Evolutionary conservation across 345 rosid species (phyloP).

Genomic region (Cochlearia excelsa): DNA sequence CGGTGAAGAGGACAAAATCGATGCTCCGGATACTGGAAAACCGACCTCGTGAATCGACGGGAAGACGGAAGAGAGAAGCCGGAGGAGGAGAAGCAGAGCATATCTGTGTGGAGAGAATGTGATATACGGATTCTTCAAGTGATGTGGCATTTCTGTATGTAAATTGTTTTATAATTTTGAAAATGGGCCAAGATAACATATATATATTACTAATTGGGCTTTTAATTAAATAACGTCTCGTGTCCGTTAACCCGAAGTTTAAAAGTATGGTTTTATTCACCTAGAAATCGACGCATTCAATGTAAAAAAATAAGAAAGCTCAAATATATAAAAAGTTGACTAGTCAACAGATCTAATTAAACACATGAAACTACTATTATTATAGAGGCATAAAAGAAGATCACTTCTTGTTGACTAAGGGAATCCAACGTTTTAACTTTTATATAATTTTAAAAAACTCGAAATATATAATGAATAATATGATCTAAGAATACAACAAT

Average conservation of each 20-base stretch:
- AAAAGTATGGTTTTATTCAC: too few relatives aligned
- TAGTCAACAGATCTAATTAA: neutral
- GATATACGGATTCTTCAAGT: too few relatives aligned
- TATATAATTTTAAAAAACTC: neutral
- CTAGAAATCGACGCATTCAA: neutral
- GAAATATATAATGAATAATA: neutral
- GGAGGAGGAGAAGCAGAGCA: slow-evolving; percentile 15
- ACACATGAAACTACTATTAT: too few relatives aligned
- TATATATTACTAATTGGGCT: too few relatives aligned
- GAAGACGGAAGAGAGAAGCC: slow-evolving; percentile 1
- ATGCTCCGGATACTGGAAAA: neutral
- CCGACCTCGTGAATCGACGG: slow-evolving; percentile 16
- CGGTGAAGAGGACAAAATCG: neutral
- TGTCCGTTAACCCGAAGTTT: too few relatives aligned
- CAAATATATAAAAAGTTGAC: neutral
- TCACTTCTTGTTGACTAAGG: neutral
- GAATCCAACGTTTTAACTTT: neutral
- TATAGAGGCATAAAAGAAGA: neutral
- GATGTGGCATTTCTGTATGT: too few relatives aligned
- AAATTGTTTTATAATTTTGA: too few relatives aligned
- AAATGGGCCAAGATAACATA: too few relatives aligned
- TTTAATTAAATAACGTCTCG: too few relatives aligned
- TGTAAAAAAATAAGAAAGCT: neutral
- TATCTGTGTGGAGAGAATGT: too few relatives aligned
- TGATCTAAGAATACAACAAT: neutral